Base-by-base conservation (phyloP, 1,284 basidiomycete genomes). In the Ganoderma leucocontextum region DNA sequence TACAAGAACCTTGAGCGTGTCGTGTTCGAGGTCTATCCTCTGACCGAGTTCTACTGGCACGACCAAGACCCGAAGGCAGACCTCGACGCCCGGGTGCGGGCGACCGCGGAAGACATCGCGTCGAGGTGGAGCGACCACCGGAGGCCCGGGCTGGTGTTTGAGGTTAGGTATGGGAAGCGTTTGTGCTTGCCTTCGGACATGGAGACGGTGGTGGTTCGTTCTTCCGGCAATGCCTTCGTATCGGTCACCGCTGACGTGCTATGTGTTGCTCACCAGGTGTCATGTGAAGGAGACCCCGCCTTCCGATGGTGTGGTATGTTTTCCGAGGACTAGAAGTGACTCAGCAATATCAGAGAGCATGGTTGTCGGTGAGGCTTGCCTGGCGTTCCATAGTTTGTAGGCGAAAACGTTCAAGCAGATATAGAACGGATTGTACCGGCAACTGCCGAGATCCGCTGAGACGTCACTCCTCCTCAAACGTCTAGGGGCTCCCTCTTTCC, bases 11-110 rank as follows among this genome's bases (percentile, higher is more conserved):
- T 55, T 22, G 52, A 55, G 15, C 29, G 52, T 6, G 29, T 55
- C 4, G 52, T 55, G 29, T 55, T 55, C 15, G 52, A 55, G 52
- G 52, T 55, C 33, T 55, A 55, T 19, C 52, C 52, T 13, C 33
- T 55, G 52, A 55, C 52, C 13, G 52, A 55, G 52, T 55, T 55
- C 29, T 55, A 55, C 52, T 55, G 52, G 52, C 52, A 55, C 29
- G 52, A 55, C 52, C 52, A 55, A 19, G 52, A 55, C 12, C 52
- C 52, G 33, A 55, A 55, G 52, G 52, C 33, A 25, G 52, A 55
- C 17, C 29, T 55, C 29, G 52, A 29, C 15, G 52, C 33, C 15
- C 52, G 52, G 12, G 52, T 55, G 29, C 12, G 29, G 29, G 33
- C 29, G 52, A 55, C 52, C 1, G 52, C 52, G 15, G 52, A 55